A percentile compares a stretch with the other conserved stretches of the same genome.
phyloP scores from a whole-genome alignment of 768 basidiomycete species.

The Panaeolus papilionaceus region DNA sequence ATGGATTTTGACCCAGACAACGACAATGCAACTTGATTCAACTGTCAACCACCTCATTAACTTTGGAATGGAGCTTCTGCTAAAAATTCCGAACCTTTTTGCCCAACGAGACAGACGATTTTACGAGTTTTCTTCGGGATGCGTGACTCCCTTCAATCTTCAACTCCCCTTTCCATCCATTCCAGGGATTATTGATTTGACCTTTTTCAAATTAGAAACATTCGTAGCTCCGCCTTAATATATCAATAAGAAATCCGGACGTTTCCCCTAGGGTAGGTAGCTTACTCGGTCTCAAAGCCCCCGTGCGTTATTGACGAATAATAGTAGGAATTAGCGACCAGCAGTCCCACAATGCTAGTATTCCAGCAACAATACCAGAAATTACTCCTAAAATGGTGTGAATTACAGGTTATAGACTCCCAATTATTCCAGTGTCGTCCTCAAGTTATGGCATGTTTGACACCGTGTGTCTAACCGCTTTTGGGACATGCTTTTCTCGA shows the following conservation, averaged over 20 bases:
- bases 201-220: slow-evolving; percentile 26
- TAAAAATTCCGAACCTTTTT: slow-evolving; percentile 2
- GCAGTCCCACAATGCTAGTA: slow-evolving; percentile 9
- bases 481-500: slow-evolving; percentile 40
- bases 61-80: slow-evolving; percentile 3
- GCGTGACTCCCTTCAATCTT: slow-evolving; percentile 24
- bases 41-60: neutral
- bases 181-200: slow-evolving; percentile 27
- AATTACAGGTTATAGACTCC: neutral
- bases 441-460: slow-evolving; percentile 42
- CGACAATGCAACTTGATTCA: neutral
- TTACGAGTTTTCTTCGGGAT: slow-evolving; percentile 1
- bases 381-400: slow-evolving; percentile 12
- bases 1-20: neutral
- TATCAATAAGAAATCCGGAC: slow-evolving; percentile 9
- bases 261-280: slow-evolving; percentile 4
- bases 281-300: slow-evolving; percentile 1
- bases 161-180: slow-evolving; percentile 20
- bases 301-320: neutral
- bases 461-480: slow-evolving; percentile 48
- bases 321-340: neutral
- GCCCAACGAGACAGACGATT: neutral
- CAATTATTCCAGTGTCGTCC: slow-evolving; percentile 14
- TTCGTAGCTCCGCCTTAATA: slow-evolving; percentile 31
- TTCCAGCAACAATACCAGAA: neutral